Evolutionary conservation across 768 basidiomycete species (phyloP).

Genomic region (Boletus sp.): DNA sequence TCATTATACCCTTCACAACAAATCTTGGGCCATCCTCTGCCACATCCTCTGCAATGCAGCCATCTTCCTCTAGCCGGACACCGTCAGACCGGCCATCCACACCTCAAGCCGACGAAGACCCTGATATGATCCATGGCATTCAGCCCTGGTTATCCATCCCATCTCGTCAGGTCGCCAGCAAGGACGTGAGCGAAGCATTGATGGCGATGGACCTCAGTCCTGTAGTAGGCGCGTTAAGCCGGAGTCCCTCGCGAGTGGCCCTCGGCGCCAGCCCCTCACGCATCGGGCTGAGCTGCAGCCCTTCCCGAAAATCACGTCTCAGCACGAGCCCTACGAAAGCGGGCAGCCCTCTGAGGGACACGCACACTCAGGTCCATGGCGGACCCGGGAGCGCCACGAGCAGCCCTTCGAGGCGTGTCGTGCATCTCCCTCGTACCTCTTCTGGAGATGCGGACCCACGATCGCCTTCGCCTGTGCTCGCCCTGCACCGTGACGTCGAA

Average conservation of each 20-base stretch:
- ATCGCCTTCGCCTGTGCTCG: slow-evolving; percentile 4
- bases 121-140: slow-evolving; percentile 12
- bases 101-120: slow-evolving; percentile 12
- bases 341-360: slow-evolving; percentile 19
- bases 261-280: slow-evolving; percentile 23
- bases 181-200: slow-evolving; percentile 29
- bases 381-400: slow-evolving; percentile 12
- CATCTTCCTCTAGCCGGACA: slow-evolving; percentile 7
- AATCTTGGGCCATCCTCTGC: slow-evolving; percentile 7
- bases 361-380: slow-evolving; percentile 1
- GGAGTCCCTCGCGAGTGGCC: slow-evolving; percentile 24
- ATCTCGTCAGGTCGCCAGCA: slow-evolving; percentile 14
- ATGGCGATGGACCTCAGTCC: slow-evolving; percentile 40
- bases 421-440: slow-evolving; percentile 24
- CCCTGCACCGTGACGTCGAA: neutral
- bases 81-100: slow-evolving; percentile 22
- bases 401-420: slow-evolving; percentile 22
- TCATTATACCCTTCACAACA: slow-evolving; percentile 22
- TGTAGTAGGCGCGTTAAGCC: slow-evolving; percentile 12
- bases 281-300: slow-evolving; percentile 17
- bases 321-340: slow-evolving; percentile 23
- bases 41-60: slow-evolving; percentile 4
- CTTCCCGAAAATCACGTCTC: slow-evolving; percentile 24
- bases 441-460: slow-evolving; percentile 12
- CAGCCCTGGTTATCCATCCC: slow-evolving; percentile 33